Evolutionary conservation across 2,329 filamentous ascomycete genomes (phyloP).

Genomic region (Talaromyces sp.): DNA sequence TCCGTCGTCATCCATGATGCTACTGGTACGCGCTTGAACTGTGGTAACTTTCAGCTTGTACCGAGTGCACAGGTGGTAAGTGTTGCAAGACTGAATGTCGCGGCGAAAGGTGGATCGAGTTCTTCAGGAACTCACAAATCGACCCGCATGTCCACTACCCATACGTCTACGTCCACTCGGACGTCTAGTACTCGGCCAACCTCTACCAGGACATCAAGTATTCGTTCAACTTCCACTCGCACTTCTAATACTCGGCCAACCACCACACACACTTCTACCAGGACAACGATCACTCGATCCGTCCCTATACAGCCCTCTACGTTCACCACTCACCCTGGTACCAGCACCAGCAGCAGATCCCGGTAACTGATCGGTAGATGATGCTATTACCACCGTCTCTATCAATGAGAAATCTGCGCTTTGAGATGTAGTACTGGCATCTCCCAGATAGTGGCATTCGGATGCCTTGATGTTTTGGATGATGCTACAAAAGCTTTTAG

Average conservation of each 20-base stretch:
- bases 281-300: not conserved
- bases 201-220: not conserved
- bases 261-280: not conserved
- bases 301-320: not conserved
- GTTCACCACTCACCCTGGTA: not conserved
- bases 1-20: slow-evolving; percentile 56
- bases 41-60: slow-evolving; percentile 54
- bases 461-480: not conserved
- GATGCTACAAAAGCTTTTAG: not conserved
- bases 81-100: not conserved
- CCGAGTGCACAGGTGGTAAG: not conserved
- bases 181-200: not conserved
- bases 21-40: slow-evolving; percentile 56
- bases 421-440: not conserved
- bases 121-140: not conserved
- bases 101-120: not conserved
- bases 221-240: not conserved
- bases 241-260: not conserved
- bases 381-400: not conserved
- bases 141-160: not conserved
- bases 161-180: not conserved
- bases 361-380: not conserved
- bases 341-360: not conserved
- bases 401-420: not conserved
- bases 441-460: not conserved